A percentile compares a stretch with the other conserved stretches of the same genome.
Evolutionary conservation across 805 yeast species (phyloP).

Genomic region (Saccharomycopsis sp.): DNA sequence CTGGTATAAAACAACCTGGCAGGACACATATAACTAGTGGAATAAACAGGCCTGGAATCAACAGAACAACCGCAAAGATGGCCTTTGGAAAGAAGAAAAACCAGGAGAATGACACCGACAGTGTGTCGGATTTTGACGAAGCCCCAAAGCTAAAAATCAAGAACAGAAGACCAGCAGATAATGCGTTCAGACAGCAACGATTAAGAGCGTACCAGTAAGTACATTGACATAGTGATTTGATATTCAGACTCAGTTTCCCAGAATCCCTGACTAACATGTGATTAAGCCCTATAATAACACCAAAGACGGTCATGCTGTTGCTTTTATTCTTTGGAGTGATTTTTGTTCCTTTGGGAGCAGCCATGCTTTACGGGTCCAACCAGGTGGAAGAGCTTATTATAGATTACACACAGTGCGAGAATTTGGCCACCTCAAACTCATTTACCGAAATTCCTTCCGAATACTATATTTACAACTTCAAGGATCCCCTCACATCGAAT

Average conservation of each 20-base stretch:
- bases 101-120: slow-evolving; percentile 5
- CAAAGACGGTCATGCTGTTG: slow-evolving; percentile 83
- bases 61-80: not conserved
- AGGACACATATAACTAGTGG: too few species aligned
- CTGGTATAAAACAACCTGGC: too few species aligned
- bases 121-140: slow-evolving; percentile 24
- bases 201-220: slow-evolving; percentile 49
- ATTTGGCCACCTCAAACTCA: slow-evolving; percentile 37
- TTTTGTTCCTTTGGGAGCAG: slow-evolving; percentile 89
- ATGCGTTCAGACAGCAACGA: slow-evolving; percentile 73
- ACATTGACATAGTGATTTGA: not conserved
- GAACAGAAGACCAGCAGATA: slow-evolving; percentile 27
- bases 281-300: slow-evolving; percentile 76
- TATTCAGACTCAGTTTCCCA: not conserved
- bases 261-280: not conserved
- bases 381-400: slow-evolving; percentile 69
- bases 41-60: too few species aligned
- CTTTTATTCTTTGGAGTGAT: slow-evolving; percentile 66
- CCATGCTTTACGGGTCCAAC: slow-evolving; percentile 69
- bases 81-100: not conserved
- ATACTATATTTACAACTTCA: slow-evolving; percentile 58
- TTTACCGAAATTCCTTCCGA: slow-evolving; percentile 52
- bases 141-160: slow-evolving; percentile 25
- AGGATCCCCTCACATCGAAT: slow-evolving; percentile 28
- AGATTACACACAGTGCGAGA: slow-evolving; percentile 68